phyloP scores from a whole-genome alignment of 441 rosid species.

The Geranium incanum region DNA sequence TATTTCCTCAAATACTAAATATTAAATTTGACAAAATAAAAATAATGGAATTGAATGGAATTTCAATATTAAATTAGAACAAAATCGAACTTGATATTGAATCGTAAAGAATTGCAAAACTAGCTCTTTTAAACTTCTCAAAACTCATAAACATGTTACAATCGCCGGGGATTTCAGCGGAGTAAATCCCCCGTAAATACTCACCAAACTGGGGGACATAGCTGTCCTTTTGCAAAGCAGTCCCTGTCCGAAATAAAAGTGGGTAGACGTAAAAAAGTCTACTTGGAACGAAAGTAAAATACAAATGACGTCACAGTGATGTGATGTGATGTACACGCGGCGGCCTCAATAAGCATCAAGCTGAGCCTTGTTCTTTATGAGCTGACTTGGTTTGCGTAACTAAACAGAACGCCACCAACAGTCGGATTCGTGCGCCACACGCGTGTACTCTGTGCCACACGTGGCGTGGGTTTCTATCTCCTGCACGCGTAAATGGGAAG shows the following conservation, averaged over 20 bases:
- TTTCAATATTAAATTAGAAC: too few relatives aligned
- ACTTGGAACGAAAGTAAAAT: constrained; percentile 9
- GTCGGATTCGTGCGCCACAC: constrained; percentile 31
- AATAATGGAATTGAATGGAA: too few relatives aligned
- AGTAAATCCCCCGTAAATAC: neutral
- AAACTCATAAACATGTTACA: neutral
- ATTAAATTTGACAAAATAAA: too few relatives aligned
- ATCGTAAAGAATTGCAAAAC: too few relatives aligned
- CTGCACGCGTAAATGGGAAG: constrained; percentile 22
- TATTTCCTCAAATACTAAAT: too few relatives aligned
- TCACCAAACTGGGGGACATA: neutral
- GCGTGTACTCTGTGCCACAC: neutral
- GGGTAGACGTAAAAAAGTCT: neutral
- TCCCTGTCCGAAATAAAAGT: too few relatives aligned
- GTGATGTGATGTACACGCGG: constrained; percentile 16
- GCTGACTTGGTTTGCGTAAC: too few relatives aligned
- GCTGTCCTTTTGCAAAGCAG: neutral
- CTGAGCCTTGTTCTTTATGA: too few relatives aligned
- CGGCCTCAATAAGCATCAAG: neutral
- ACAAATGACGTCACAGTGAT: constrained; percentile 15
- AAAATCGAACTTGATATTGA: too few relatives aligned
- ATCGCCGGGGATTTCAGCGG: too few relatives aligned
- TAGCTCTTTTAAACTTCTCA: neutral
- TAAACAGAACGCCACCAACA: constrained; percentile 49
- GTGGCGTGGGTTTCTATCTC: constrained; percentile 21